phyloP scores from a whole-genome alignment of 257 asterid species.

The Nicotiana sylvestris region DNA sequence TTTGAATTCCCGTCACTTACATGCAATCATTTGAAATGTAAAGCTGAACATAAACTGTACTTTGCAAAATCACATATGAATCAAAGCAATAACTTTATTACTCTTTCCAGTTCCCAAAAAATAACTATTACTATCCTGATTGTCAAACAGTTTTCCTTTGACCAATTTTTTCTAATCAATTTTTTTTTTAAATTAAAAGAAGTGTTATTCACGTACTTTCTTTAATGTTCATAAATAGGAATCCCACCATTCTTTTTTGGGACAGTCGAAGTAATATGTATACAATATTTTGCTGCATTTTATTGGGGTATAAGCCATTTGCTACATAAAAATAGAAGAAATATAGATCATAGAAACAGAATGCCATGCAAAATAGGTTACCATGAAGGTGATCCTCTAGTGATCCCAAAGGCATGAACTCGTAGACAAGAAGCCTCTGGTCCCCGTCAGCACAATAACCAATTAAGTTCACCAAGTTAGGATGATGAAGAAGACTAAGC shows the following conservation, averaged over 20 bases:
- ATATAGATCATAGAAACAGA: background rate
- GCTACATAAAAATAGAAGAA: background rate
- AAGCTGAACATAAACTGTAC: background rate
- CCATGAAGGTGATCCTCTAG: slow-evolving; percentile 97
- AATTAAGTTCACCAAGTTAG: slow-evolving; percentile 81
- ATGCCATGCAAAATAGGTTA: slow-evolving; percentile 27
- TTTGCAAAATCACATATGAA: background rate
- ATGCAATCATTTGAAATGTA: background rate
- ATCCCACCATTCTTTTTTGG: background rate
- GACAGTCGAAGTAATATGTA: background rate
- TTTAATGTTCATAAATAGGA: background rate
- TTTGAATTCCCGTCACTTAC: background rate
- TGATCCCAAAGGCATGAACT: slow-evolving; percentile 97
- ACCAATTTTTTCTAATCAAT: background rate
- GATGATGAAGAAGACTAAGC: slow-evolving; percentile 98
- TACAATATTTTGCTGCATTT: background rate
- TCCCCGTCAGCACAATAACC: slow-evolving; percentile 99
- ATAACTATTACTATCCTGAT: background rate
- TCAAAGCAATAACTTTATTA: background rate
- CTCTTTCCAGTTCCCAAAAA: background rate
- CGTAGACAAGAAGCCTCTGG: slow-evolving; percentile 97
- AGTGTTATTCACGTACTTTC: background rate
- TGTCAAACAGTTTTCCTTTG: background rate
- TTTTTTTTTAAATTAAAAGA: background rate
- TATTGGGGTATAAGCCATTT: background rate